phyloP scores from a whole-genome alignment of 345 rosid species.

The Arabidopsis suecica region DNA sequence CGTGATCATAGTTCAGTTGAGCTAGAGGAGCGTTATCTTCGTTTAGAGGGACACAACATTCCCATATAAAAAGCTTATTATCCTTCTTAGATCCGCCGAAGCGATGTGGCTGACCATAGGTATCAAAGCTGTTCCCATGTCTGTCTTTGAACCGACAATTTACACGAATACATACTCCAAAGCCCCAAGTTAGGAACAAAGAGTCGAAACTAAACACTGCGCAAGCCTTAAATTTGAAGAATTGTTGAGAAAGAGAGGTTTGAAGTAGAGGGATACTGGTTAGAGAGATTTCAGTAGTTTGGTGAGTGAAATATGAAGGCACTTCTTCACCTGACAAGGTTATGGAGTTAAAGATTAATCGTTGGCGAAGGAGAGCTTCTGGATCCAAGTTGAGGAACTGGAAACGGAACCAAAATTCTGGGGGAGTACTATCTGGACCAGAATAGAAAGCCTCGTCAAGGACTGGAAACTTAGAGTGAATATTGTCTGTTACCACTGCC shows the following conservation, averaged over 20 bases:
- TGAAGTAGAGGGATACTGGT: conserved; percentile 30
- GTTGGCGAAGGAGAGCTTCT: no score
- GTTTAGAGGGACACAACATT: neutral
- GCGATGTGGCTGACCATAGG: neutral
- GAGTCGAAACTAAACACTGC: no score
- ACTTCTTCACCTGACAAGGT: conserved; percentile 7
- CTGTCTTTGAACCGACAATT: conserved; percentile 12
- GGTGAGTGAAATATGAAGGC: conserved; percentile 28
- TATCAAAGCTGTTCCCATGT: neutral
- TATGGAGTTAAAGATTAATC: no score
- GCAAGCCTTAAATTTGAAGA: conserved; percentile 18
- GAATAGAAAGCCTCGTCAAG: neutral
- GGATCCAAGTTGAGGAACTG: neutral
- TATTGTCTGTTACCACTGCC: neutral
- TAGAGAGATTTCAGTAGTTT: no score
- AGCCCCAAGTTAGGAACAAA: no score
- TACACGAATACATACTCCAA: no score
- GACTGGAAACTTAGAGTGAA: neutral
- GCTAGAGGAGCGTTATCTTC: neutral
- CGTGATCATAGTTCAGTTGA: neutral
- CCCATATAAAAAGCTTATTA: neutral
- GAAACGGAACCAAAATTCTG: no score
- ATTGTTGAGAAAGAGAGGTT: neutral
- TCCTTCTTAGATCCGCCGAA: rapidly evolving
- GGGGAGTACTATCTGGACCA: no score